Evolutionary conservation across 1,284 basidiomycete genomes (phyloP), one percentile per base, ranked within the genome.

Genomic region (Puccinia hordei): DNA sequence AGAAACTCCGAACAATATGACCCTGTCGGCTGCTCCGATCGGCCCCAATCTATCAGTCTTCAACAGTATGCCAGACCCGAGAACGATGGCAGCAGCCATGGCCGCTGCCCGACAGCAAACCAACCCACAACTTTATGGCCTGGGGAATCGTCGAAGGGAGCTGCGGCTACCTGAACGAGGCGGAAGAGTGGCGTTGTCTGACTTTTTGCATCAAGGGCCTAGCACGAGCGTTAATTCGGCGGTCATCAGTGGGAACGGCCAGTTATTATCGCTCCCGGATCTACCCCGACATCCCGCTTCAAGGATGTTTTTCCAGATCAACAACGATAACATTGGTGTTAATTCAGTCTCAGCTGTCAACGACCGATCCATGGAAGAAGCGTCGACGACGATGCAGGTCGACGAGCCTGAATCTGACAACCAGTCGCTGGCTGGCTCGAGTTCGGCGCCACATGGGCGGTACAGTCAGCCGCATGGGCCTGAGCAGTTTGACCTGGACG

Each of bases 1-100:
- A 35, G 68, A 71, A 30, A 46, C 35, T 22, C 13, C 35, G 6
- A 71, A 68, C 51, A 55, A 73, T 22, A 38, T 73, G 55, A 73
- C 71, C 13, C 49, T 59, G 13, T 57, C 71, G 6, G 71, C 51
- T 27, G 63, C 75, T 49, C 55, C 77, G 3, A 61, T 72, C 27
- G 77, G 68, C 30, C 77, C 53, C n/a, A 79, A 79, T 51, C 57
- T 79, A n/a, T 35, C 77, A 22, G 77, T 79, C 10, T 79, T 73
- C 24, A 79, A 79, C 30, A 59, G 51, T 24, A 71, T 79, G 77
- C 77, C 77, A 2, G 77, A 79, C 71, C 68, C 77, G 1, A 30
- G 68, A 22, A 72, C 55, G 19, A 79, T 79, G 77, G 77, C 77
- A 61, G 66, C 68, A 27, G 77, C 77, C 15, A 79, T 79, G 77